A percentile compares a stretch with the other conserved stretches of the same genome.
These are phyloP conservation scores for Saururus chinensis DNA, from an alignment of 164 flowering plant species.

Conservation along the genomic window DNA sequence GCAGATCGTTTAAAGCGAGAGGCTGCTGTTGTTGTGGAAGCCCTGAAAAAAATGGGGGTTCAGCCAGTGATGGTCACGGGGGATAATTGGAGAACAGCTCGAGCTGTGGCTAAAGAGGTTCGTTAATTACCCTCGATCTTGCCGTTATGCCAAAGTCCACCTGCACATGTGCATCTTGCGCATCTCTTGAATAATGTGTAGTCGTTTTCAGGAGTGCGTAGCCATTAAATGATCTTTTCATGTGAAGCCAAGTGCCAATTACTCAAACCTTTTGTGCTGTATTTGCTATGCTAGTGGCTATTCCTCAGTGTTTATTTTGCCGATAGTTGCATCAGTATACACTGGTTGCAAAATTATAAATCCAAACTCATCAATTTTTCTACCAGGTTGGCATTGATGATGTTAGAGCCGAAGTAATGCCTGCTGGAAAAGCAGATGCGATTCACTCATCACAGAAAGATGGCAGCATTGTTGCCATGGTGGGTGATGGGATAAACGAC, in stretches of 20 bases:
- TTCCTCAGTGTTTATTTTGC: no score
- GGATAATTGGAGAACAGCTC: constrained; percentile 95
- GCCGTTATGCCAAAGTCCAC: not conserved
- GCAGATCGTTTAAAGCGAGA: constrained; percentile 93
- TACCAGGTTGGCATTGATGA: constrained; percentile 80
- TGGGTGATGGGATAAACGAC: constrained; percentile 97
- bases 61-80: constrained; percentile 95
- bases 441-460: constrained; percentile 62
- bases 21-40: constrained; percentile 87
- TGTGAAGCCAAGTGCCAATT: no score
- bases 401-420: constrained; percentile 87
- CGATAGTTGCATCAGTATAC: no score
- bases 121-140: constrained; percentile 1
- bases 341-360: not conserved
- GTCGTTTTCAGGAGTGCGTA: no score
- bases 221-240: no score
- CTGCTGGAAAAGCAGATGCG: constrained; percentile 89
- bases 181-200: no score
- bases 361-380: constrained; percentile 1
- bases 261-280: no score
- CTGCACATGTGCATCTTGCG: no score
- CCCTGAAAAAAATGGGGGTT: constrained; percentile 83
- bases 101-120: constrained; percentile 95
- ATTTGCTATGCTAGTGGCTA: no score
- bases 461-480: constrained; percentile 89